Base-by-base conservation (phyloP, 176 grass and related monocot genomes). In the Musa acuminata region DNA sequence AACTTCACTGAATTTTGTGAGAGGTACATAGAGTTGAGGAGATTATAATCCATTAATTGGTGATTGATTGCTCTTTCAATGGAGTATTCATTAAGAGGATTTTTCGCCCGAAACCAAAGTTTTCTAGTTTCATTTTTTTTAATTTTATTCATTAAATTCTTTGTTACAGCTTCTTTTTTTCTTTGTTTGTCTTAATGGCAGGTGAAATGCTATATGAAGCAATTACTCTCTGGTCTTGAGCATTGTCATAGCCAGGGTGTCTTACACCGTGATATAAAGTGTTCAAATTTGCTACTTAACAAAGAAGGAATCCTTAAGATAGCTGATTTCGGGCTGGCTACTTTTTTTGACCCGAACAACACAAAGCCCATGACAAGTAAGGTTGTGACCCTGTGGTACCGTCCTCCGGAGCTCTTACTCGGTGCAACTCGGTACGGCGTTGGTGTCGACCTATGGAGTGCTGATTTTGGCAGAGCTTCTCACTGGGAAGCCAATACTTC, bases 341-440 rank as follows among this genome's bases (percentile, higher is more conserved):
- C 81, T 51, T 84, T 81, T 73, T 95, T 85, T 69, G 88, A 95
- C 74, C 83, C 86, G 59, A 66, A 81, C 52, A 87, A 84, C 49
- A 10, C 14, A 4, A 72, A 80, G 3, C 84, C 88, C 10, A 91
- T 99, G 90, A 99, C 96, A 23, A 92, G 64, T 81, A 82, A 89
- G 72, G 96, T 99, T 54, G 92, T 99, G 48, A 99, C 96, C 13
- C 84, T 99, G 50, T 99, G 96, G 96, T 99, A 99, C 74, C 96
- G 96, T 51, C 96, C 96, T 2, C 96, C 96, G 3, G 96, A 99
- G 67, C 88, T 99, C 55, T 60, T 99, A 66, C 62, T 99, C 80
- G 96, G 96, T 74, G 84, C 96, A 51, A 95, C 88, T 58, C 82
- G 79, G 63, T 99, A 99, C 43, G 75, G 86, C 13, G 82, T 91